Base-by-base conservation (phyloP, 2,329 filamentous ascomycete genomes). In the Zymoseptoria pseudotritici region DNA sequence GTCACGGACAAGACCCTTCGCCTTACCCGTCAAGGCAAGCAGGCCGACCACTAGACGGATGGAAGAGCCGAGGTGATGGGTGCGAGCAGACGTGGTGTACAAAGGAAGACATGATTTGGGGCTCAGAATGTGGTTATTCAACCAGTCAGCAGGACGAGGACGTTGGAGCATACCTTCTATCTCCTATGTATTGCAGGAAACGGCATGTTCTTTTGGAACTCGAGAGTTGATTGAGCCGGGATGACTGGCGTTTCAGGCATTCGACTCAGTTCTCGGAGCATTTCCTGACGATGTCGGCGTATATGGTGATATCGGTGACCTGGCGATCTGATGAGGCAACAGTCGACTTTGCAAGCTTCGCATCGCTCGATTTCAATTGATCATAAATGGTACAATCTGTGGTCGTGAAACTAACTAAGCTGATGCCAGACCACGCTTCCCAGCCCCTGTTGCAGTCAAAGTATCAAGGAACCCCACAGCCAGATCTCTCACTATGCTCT, bases 381-480 rank as follows among this genome's bases (percentile, higher is more conserved):
- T n/a, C 36, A 11, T 46, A 6, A n/a, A n/a, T 46, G 7, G 36
- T 46, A 46, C 17, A 46, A 46, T 46, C 36, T 46, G 36, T 17
- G 36, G 36, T 46, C 13, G 5, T n/a, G n/a, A 17, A 46, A 46
- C 36, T 17, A 46, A 46, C 36, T 46, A 46, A 46, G 36, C 36
- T 17, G 36, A 46, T 46, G 36, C 36, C 17, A 46, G 36, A 46
- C 36, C 36, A 46, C 36, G 36, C 36, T 46, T 46, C 36, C 36
- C 36, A 6, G 36, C 7, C 36, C 36, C 36, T 6, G 36, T 46
- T 6, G 36, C 36, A 2, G 36, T 46, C 75, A 97, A 73, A 56
- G 94, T 87, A 77, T 97, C 92, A 72, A 97, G 80, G 76, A 97
- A 99, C 0, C 91, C 93, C 66, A 83, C 90, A 1, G 92, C 93